phyloP scores from a whole-genome alignment of 1,284 basidiomycete genomes.

The Ceratobasidium sp. region DNA sequence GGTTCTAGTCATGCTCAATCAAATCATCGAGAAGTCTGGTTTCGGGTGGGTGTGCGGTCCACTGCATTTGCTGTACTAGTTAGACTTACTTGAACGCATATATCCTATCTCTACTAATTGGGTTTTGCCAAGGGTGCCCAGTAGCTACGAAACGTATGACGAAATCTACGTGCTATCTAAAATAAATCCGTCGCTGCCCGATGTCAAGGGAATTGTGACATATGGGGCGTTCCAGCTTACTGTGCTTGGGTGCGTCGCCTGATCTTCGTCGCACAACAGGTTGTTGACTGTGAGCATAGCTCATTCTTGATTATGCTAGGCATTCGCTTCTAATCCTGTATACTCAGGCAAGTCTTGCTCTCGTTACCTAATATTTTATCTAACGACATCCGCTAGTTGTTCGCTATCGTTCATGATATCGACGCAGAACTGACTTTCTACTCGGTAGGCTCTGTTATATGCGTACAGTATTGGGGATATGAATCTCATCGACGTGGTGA shows the following conservation, averaged over 20 bases:
- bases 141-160: slow-evolving; percentile 43
- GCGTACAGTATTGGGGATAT: neutral
- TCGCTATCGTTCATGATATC: slow-evolving; percentile 33
- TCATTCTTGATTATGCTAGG: slow-evolving; percentile 38
- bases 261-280: neutral
- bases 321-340: slow-evolving; percentile 38
- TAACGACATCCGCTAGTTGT: slow-evolving; percentile 17
- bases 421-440: slow-evolving; percentile 38
- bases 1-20: slow-evolving; percentile 74
- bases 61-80: slow-evolving; percentile 41
- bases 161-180: slow-evolving; percentile 28
- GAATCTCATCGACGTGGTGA: neutral
- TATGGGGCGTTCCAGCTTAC: slow-evolving; percentile 25
- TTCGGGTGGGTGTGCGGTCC: slow-evolving; percentile 65
- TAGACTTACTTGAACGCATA: neutral
- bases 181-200: neutral
- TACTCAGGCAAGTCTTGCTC: slow-evolving; percentile 15
- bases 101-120: neutral
- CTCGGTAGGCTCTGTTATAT: slow-evolving; percentile 10
- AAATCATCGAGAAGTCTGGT: slow-evolving; percentile 68
- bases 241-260: slow-evolving; percentile 19
- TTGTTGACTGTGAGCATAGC: neutral
- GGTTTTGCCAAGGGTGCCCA: slow-evolving; percentile 10
- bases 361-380: neutral
- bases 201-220: slow-evolving; percentile 33